phyloP scores from a whole-genome alignment of 805 yeast species.

The Debaryomyces maramus region DNA sequence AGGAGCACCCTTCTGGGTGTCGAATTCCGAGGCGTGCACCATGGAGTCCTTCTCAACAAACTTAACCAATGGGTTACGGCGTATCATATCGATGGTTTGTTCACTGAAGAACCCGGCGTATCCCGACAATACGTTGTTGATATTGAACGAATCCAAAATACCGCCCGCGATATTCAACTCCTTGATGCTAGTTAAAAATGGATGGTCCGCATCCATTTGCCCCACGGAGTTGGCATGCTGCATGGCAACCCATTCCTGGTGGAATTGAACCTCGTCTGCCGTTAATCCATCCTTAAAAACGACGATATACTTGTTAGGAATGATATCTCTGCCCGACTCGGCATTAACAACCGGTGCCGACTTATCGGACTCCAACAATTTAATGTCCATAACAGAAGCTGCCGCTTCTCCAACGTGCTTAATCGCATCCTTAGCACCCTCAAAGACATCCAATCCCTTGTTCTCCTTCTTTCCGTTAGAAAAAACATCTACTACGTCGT shows the following conservation, averaged over 20 bases:
- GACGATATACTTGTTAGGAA: constrained; percentile 79
- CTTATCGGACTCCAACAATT: not conserved
- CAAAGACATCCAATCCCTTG: constrained; percentile 4
- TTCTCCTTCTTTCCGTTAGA: constrained; percentile 8
- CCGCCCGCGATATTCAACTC: constrained; percentile 47
- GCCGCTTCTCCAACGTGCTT: constrained; percentile 2
- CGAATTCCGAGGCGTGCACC: constrained; percentile 63
- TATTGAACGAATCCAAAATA: constrained; percentile 58
- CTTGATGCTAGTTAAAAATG: constrained; percentile 36
- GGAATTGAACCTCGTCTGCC: constrained; percentile 57
- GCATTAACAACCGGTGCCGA: constrained; percentile 50
- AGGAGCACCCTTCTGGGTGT: constrained; percentile 80
- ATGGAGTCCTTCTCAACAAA: constrained; percentile 75
- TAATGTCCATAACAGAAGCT: constrained; percentile 1
- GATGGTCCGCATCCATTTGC: constrained; percentile 28
- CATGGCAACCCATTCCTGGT: constrained; percentile 63
- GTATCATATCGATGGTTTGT: constrained; percentile 69
- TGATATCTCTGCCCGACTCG: constrained; percentile 45
- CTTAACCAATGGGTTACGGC: constrained; percentile 60
- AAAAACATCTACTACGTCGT: constrained; percentile 41
- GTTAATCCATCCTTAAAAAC: constrained; percentile 71
- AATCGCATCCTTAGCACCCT: not conserved
- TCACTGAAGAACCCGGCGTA: constrained; percentile 84
- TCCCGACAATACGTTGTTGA: constrained; percentile 63
- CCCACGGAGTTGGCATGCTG: constrained; percentile 49